Base-by-base conservation (phyloP, 2,329 filamentous ascomycete species). In the Diaporthe helianthi region DNA sequence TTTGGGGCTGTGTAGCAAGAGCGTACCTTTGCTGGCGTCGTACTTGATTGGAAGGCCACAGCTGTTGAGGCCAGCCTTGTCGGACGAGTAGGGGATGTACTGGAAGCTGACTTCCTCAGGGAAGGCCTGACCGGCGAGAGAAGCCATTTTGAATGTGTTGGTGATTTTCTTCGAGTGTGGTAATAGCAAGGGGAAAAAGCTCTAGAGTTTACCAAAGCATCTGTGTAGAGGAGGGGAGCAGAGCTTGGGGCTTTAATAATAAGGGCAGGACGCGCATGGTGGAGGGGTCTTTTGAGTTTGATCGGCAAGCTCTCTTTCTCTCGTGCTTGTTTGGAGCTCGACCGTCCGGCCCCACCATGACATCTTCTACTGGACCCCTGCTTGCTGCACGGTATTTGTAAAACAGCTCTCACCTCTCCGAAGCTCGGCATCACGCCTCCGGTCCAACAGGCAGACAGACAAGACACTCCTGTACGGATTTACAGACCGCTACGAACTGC, bases 1-100 rank as follows among this genome's bases (percentile, higher is more conserved):
- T 15, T 29, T 15, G 46, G 12, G 46, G 26, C 8, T 3, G 26
- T 17, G 10, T 36, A 31, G 12, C 24, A 36, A 66, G 29, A 19
- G 47, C 53, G 55, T 80, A 89, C 88, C 86, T 81, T 94, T 91
- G 83, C 89, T 92, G 77, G 94, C 94, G 75, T 96, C 85, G 84
- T 92, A 97, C 77, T 87, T 86, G 77, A 90, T 86, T 71, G 93
- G 93, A 69, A 92, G 86, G 74, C 94, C 94, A 81, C 94, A 97
- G 72, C 87, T 84, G 66, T 88, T 92, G 75, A 97, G 87, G 74
- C 87, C 86, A 73, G 87, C 83, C 63, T 84, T 87, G 76, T 95
- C 92, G 69, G 87, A 83, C 17, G 89, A 87, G 80, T 93, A 93
- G 71, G 93, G 91, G 74, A 96, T 88, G 86, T 94, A 96, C 76